These are phyloP conservation scores for Amanita polypyramis DNA, from an alignment of 768 basidiomycete genomes.

Conservation along the genomic window DNA sequence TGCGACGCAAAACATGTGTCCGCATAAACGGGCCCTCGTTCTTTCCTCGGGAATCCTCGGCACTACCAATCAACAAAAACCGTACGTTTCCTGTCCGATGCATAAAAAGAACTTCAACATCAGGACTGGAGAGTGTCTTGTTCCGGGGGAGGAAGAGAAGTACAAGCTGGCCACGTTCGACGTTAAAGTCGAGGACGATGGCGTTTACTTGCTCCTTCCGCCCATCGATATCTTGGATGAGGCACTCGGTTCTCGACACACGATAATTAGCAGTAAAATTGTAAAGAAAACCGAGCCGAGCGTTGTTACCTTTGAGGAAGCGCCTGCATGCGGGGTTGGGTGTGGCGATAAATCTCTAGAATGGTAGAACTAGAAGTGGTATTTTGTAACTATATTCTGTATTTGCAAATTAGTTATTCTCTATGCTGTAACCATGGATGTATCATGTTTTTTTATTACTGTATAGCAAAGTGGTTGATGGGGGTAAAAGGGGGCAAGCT, in stretches of 20 bases:
- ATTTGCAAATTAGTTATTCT: too few relatives aligned
- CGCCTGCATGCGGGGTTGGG: not conserved
- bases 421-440: too few relatives aligned
- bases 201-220: constrained; percentile 1
- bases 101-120: constrained; percentile 20
- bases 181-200: not conserved
- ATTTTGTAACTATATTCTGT: not conserved
- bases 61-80: constrained; percentile 44
- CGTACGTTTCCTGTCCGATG: constrained; percentile 39
- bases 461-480: too few relatives aligned
- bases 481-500: too few relatives aligned
- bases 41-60: constrained; percentile 63
- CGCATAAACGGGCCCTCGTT: constrained; percentile 49
- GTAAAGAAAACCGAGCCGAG: not conserved
- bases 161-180: constrained; percentile 3
- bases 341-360: constrained; percentile 2
- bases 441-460: too few relatives aligned
- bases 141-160: constrained; percentile 2
- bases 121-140: constrained; percentile 2
- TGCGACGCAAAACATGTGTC: constrained; percentile 60
- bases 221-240: not conserved
- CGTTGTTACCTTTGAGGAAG: not conserved
- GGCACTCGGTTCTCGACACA: not conserved
- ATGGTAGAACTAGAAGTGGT: not conserved
- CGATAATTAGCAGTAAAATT: not conserved